A percentile compares a stretch with the other conserved stretches of the same genome.
These are phyloP conservation scores for Trypanosoma scelopori DNA, from an alignment of 208 protist genomes.

Conservation along the genomic window DNA sequence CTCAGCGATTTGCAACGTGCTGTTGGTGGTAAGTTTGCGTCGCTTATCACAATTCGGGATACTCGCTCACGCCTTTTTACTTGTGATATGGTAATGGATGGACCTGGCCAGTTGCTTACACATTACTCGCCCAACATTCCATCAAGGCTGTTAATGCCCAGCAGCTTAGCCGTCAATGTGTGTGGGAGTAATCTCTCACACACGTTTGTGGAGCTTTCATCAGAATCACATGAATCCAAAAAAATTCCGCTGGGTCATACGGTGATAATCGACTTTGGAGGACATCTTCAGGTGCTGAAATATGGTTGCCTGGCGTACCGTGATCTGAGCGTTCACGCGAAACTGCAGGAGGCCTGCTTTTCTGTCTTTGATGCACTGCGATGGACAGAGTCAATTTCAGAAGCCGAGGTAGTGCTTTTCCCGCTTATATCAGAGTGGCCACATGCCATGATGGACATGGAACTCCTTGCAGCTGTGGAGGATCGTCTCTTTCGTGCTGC, in stretches of 20 bases:
- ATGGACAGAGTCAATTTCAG: conserved; percentile 71
- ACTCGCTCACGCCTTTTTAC: conserved; percentile 44
- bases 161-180: conserved; percentile 32
- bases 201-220: conserved; percentile 18
- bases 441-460: conserved; percentile 29
- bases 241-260: conserved; percentile 34
- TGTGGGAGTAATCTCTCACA: background rate
- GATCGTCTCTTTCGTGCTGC: conserved; percentile 91
- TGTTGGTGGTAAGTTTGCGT: conserved; percentile 36
- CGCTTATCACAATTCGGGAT: conserved; percentile 61
- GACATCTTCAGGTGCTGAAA: conserved; percentile 38
- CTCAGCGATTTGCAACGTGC: conserved; percentile 65
- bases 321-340: conserved; percentile 58
- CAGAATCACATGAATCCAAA: conserved; percentile 2
- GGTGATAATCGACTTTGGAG: conserved; percentile 77
- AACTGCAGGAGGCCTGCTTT: conserved; percentile 66
- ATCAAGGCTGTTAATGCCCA: conserved; percentile 69
- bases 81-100: conserved; percentile 68
- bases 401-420: conserved; percentile 69
- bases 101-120: conserved; percentile 90
- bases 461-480: conserved; percentile 81
- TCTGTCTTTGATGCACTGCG: conserved; percentile 84
- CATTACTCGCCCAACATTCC: conserved; percentile 88
- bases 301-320: conserved; percentile 56
- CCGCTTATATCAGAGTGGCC: conserved; percentile 87